These are phyloP conservation scores for Neopestalotiopsis sp. DNA, from an alignment of 2,329 filamentous ascomycete species.

Conservation along the genomic window DNA sequence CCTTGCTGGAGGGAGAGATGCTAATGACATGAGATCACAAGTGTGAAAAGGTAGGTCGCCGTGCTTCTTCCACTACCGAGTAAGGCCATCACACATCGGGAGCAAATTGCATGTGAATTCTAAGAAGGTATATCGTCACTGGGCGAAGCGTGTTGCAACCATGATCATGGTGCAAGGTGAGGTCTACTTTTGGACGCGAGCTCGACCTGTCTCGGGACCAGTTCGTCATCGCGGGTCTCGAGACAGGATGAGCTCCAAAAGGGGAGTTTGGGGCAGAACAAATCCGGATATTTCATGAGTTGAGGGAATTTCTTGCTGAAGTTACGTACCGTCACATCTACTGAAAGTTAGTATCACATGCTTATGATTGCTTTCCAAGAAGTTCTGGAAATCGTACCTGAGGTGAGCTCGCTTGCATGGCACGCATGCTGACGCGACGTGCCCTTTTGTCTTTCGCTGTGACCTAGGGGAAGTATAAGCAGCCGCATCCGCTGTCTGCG, in stretches of 20 bases:
- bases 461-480: conserved; percentile 62
- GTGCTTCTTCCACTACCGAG: not conserved
- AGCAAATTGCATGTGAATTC: not conserved
- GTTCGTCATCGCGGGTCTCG: not conserved
- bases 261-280: conserved; percentile 10
- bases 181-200: not conserved
- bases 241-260: not conserved
- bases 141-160: not conserved
- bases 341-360: conserved; percentile 36
- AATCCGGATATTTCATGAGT: conserved; percentile 12
- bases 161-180: not conserved
- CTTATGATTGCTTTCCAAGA: conserved; percentile 17
- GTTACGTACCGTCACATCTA: conserved; percentile 69
- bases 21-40: not conserved
- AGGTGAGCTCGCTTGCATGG: conserved; percentile 87
- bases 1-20: not conserved
- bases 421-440: conserved; percentile 84
- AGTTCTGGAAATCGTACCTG: conserved; percentile 49
- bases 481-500: conserved; percentile 48
- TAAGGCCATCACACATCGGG: not conserved
- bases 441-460: conserved; percentile 74
- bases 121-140: not conserved
- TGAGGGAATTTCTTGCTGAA: conserved; percentile 8
- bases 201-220: not conserved
- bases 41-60: not conserved